These are phyloP conservation scores for Coniochaeta sp. DNA, from an alignment of 2,329 filamentous ascomycete genomes.

Conservation along the genomic window DNA sequence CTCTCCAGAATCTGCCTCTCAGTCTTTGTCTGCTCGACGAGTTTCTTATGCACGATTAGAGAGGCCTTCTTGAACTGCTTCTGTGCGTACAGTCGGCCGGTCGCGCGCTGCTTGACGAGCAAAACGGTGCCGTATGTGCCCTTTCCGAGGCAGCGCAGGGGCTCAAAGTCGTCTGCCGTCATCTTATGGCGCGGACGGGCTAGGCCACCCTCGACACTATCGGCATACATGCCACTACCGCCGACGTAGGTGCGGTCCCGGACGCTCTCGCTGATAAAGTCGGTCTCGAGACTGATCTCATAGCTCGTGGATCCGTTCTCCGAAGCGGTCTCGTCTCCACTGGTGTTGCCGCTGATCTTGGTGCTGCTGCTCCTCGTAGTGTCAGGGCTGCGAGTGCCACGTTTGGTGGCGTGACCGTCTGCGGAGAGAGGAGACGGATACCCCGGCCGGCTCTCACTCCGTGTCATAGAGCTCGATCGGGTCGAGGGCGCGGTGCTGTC, in stretches of 20 bases:
- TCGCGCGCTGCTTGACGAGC: slow-evolving; percentile 81
- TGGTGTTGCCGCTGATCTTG: slow-evolving; percentile 45
- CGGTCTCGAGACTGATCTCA: slow-evolving; percentile 75
- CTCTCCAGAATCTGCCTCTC: slow-evolving; percentile 92
- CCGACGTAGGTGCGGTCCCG: slow-evolving; percentile 25
- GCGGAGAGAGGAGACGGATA: slow-evolving; percentile 21
- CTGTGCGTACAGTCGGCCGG: slow-evolving; percentile 88
- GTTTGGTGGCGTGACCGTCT: slow-evolving; percentile 50
- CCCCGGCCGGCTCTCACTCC: slow-evolving; percentile 38
- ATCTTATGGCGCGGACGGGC: slow-evolving; percentile 65
- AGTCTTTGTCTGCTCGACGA: slow-evolving; percentile 95
- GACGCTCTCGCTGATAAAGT: slow-evolving; percentile 69
- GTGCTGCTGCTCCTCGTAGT: slow-evolving; percentile 28
- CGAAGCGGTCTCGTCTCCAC: slow-evolving; percentile 61
- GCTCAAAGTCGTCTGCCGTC: slow-evolving; percentile 83
- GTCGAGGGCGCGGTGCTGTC: slow-evolving; percentile 34
- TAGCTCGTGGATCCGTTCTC: slow-evolving; percentile 67
- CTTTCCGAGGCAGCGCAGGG: slow-evolving; percentile 87
- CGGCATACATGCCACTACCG: slow-evolving; percentile 20
- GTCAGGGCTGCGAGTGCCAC: slow-evolving; percentile 43
- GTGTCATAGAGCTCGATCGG: slow-evolving; percentile 49
- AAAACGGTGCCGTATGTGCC: slow-evolving; percentile 93
- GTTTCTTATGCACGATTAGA: slow-evolving; percentile 87
- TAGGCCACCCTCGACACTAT: slow-evolving; percentile 46
- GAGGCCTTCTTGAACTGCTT: slow-evolving; percentile 99